These are phyloP conservation scores for Sindora glabra DNA, from an alignment of 306 rosid genomes.

Conservation along the genomic window DNA sequence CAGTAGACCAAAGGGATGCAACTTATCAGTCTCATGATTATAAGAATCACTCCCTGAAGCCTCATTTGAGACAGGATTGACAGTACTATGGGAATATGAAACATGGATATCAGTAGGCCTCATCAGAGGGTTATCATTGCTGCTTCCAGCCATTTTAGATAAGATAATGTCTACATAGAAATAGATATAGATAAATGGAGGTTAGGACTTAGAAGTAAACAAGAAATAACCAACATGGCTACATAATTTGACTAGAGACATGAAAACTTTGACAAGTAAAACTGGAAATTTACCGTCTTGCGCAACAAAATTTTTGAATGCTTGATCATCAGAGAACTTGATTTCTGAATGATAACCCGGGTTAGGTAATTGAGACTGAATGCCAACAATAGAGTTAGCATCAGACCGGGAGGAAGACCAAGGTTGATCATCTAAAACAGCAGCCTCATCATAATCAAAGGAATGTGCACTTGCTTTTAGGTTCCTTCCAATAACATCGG, in stretches of 20 bases:
- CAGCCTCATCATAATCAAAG: slow-evolving; percentile 28
- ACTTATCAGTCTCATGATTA: slow-evolving; percentile 38
- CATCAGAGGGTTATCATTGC: slow-evolving; percentile 24
- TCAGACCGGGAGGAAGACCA: slow-evolving; percentile 39
- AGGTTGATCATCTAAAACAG: slow-evolving; percentile 25
- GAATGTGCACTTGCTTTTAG: slow-evolving; percentile 26
- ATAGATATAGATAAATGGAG: neutral
- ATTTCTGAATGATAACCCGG: slow-evolving; percentile 31
- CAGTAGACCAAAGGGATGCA: slow-evolving; percentile 65
- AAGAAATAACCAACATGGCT: neutral
- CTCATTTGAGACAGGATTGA: slow-evolving; percentile 32
- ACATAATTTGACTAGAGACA: neutral
- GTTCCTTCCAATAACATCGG: slow-evolving; percentile 34
- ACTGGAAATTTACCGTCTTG: slow-evolving; percentile 41
- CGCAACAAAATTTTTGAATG: slow-evolving; percentile 25
- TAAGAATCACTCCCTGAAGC: slow-evolving; percentile 21
- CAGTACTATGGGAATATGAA: slow-evolving; percentile 25
- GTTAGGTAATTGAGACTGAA: slow-evolving; percentile 24
- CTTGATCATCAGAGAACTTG: slow-evolving; percentile 32
- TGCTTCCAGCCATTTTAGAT: slow-evolving; percentile 38
- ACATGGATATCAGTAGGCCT: slow-evolving; percentile 24
- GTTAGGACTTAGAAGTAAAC: neutral
- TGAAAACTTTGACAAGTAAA: neutral
- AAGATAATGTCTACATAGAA: slow-evolving; percentile 31
- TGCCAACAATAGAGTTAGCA: slow-evolving; percentile 20